These are phyloP conservation scores for Zalerion maritima DNA, from an alignment of 495 filamentous ascomycete species.

Conservation along the genomic window DNA sequence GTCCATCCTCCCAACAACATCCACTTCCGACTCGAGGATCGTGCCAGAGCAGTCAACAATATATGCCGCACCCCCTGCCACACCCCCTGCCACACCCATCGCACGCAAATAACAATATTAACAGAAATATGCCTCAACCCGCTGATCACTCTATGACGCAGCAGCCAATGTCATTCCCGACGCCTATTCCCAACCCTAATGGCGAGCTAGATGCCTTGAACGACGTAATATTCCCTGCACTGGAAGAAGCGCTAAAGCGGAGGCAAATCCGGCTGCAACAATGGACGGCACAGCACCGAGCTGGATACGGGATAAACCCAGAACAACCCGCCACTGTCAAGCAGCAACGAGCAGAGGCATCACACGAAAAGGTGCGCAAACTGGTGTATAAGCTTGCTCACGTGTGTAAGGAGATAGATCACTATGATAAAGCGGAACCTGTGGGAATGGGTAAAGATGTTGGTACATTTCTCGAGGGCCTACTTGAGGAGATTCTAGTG, in stretches of 20 bases:
- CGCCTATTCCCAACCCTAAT: slow-evolving; percentile 30
- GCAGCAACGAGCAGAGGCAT: slow-evolving; percentile 50
- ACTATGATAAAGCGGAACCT: slow-evolving; percentile 63
- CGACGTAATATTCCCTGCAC: slow-evolving; percentile 77
- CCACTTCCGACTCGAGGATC: slow-evolving; percentile 13
- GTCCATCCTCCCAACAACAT: slow-evolving; percentile 4
- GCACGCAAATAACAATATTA: slow-evolving; percentile 5
- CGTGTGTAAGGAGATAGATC: slow-evolving; percentile 75
- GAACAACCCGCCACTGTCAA: slow-evolving; percentile 27
- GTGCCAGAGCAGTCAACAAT: slow-evolving; percentile 9
- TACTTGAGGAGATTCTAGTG: slow-evolving; percentile 90
- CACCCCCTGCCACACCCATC: slow-evolving; percentile 4
- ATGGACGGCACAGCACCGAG: slow-evolving; percentile 26
- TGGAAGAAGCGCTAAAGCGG: slow-evolving; percentile 74
- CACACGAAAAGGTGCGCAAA: slow-evolving; percentile 67
- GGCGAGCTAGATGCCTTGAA: slow-evolving; percentile 48
- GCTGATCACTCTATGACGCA: slow-evolving; percentile 7
- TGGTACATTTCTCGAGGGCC: slow-evolving; percentile 71
- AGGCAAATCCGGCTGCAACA: slow-evolving; percentile 53
- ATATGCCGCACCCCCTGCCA: slow-evolving; percentile 6
- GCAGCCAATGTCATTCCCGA: slow-evolving; percentile 23
- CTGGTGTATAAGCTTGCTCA: slow-evolving; percentile 61
- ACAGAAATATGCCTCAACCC: slow-evolving; percentile 1
- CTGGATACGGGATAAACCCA: too few relatives aligned
- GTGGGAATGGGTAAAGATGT: slow-evolving; percentile 89